phyloP scores from a whole-genome alignment of 2,329 filamentous ascomycete genomes.

The Rasamsonia emersonii region DNA sequence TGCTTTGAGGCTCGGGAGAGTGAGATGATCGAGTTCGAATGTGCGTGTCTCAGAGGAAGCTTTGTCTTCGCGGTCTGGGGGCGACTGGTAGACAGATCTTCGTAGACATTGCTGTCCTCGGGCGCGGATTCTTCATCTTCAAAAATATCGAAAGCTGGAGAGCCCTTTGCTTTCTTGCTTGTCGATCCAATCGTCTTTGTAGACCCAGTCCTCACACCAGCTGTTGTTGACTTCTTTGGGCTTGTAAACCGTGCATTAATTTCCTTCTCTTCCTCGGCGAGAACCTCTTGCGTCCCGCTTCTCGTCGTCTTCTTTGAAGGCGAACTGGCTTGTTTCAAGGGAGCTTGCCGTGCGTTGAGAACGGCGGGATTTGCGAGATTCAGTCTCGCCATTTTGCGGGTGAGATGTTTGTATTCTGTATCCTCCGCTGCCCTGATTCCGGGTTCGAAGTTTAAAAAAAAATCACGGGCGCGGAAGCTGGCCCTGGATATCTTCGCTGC shows the following conservation, averaged over 20 bases:
- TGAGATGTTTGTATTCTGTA: slow-evolving; percentile 14
- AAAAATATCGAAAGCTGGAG: slow-evolving; percentile 8
- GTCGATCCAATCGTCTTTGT: not conserved
- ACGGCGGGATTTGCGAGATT: not conserved
- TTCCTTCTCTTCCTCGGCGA: not conserved
- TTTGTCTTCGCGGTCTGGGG: slow-evolving; percentile 7
- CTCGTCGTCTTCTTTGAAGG: not conserved
- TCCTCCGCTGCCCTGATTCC: too few species aligned
- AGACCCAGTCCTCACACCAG: slow-evolving; percentile 2
- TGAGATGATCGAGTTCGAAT: not conserved
- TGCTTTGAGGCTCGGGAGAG: slow-evolving; percentile 10
- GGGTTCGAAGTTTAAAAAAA: too few species aligned
- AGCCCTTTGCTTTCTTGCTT: slow-evolving; percentile 1
- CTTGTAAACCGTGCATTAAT: not conserved
- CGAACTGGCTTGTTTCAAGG: not conserved
- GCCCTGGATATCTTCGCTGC: too few species aligned
- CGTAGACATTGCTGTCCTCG: slow-evolving; percentile 4
- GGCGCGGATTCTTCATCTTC: slow-evolving; percentile 7
- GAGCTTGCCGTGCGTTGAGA: slow-evolving; percentile 2
- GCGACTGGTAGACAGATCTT: slow-evolving; percentile 3
- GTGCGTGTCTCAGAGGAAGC: not conserved
- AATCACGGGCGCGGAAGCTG: too few species aligned
- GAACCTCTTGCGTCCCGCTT: not conserved
- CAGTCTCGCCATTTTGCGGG: slow-evolving; percentile 5
- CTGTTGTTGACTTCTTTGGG: not conserved